Conservation (phyloP, 495 filamentous ascomycete genomes). For the Hypoxylon rickii region DNA sequence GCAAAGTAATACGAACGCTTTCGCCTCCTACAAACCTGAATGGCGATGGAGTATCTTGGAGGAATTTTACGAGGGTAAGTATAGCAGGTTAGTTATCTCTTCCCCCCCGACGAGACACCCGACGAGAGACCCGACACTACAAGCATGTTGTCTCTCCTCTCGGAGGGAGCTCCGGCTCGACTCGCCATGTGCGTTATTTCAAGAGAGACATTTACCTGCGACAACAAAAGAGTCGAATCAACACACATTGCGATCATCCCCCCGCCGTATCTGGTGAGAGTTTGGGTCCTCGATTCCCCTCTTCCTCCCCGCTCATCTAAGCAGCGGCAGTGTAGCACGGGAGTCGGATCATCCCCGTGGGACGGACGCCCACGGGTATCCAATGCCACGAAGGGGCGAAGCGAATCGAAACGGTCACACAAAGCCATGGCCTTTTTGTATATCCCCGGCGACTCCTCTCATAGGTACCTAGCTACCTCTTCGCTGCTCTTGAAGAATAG, state of each 20-base stretch:
- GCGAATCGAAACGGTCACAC: conserved; percentile 24
- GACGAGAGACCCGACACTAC: not conserved
- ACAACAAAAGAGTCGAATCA: conserved; percentile 5
- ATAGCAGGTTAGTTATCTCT: too few species aligned
- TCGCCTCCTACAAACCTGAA: not conserved
- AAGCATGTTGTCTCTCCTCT: not conserved
- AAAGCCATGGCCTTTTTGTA: conserved; percentile 25
- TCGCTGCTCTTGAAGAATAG: too few species aligned
- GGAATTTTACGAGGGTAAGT: too few species aligned
- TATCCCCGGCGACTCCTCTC: conserved; percentile 16
- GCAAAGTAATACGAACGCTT: too few species aligned
- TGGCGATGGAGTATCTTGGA: not conserved
- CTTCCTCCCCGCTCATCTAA: conserved; percentile 2
- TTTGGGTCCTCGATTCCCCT: conserved; percentile 11
- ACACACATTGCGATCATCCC: conserved; percentile 12
- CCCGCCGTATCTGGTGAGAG: conserved; percentile 4
- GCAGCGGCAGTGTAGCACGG: conserved; percentile 21
- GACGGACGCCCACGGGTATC: conserved; percentile 15
- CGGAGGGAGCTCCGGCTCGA: not conserved
- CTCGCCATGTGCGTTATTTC: conserved; percentile 6
- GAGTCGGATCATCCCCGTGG: conserved; percentile 20
- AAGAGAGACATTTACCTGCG: conserved; percentile 9
- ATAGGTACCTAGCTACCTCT: too few species aligned
- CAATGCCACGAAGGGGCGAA: conserved; percentile 25
- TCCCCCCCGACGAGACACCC: too few species aligned